Evolutionary conservation across 2,329 filamentous ascomycete species (phyloP), one percentile per base, ranked within the genome.

Genomic region (Alternaria infectoria): DNA sequence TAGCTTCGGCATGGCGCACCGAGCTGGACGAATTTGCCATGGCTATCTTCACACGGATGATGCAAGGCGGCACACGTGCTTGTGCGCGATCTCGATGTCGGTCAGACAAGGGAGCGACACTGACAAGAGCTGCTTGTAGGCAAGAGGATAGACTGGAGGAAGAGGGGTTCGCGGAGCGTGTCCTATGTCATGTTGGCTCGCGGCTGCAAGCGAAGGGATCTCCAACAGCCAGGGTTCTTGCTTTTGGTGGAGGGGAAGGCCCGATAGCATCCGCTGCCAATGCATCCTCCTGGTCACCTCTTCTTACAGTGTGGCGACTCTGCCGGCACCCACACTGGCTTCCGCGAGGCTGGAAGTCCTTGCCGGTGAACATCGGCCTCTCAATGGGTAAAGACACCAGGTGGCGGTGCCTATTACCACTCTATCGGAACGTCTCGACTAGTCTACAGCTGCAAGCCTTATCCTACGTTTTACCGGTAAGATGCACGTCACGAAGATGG

Each of bases 1-100:
- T 61, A 60, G 61, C 56, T 51, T 62, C 56, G 51, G 61, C 57
- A 63, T 44, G 36, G 32, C 26, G 40, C 30, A 54, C 57, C 51
- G 45, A 63, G 57, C 8, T 36, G 28, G 17, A 23, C 21, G 28
- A 15, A 55, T 55, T 44, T 45, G 32, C 50, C 45, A 25, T 32
- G 25, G 36, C 50, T 13, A 17, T 40, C 36, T n/a, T 40, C 36
- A 28, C 17, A 54, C 36, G 19, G 43, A 19, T 21, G 44, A 19
- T 21, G 44, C 13, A 36, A 54, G 32, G 30, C 19, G 43, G 26
- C 13, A 45, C 26, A 19, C 6, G 5, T 30, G 13, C 45, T 23
- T 30, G 45, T 26, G 45, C 52, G 32, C 25, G 10, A 55, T 45
- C 52, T 55, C 52, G n/a, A 45, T 55, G 52, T 55, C 40, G 23